phyloP scores from a whole-genome alignment of 345 rosid genomes.

The Crucihimalaya himalaica region DNA sequence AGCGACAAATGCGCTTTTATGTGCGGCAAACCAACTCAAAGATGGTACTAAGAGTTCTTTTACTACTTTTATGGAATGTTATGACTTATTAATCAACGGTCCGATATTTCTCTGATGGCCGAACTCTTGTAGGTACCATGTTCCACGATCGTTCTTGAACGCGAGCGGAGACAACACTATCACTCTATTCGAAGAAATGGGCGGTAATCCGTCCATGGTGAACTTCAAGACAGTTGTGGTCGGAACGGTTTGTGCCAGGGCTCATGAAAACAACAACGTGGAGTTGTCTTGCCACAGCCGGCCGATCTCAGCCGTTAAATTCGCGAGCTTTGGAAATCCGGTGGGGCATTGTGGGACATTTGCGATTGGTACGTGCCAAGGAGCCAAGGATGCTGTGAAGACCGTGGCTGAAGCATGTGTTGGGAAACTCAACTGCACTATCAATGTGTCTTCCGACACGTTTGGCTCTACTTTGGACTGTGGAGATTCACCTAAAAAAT shows the following conservation, averaged over 20 bases:
- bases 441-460: conserved; percentile 36
- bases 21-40: conserved; percentile 63
- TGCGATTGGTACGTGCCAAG: conserved; percentile 32
- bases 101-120: background rate
- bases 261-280: conserved; percentile 42
- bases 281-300: conserved; percentile 52
- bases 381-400: conserved; percentile 34
- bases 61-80: background rate
- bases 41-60: conserved; percentile 39
- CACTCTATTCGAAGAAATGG: conserved; percentile 60
- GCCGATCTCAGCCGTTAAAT: conserved; percentile 43
- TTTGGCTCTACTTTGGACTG: conserved; percentile 39
- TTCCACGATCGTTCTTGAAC: conserved; percentile 51
- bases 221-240: conserved; percentile 49
- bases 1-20: conserved; percentile 43
- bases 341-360: conserved; percentile 50
- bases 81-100: background rate
- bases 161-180: conserved; percentile 40
- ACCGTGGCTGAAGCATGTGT: conserved; percentile 33
- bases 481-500: conserved; percentile 25
- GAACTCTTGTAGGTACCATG: conserved; percentile 52
- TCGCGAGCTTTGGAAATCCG: conserved; percentile 61
- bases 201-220: conserved; percentile 48
- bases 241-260: conserved; percentile 50
- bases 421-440: conserved; percentile 36